Evolutionary conservation across 2,329 filamentous ascomycete species (phyloP).

Genomic region (Ceratocystis lukuohia): DNA sequence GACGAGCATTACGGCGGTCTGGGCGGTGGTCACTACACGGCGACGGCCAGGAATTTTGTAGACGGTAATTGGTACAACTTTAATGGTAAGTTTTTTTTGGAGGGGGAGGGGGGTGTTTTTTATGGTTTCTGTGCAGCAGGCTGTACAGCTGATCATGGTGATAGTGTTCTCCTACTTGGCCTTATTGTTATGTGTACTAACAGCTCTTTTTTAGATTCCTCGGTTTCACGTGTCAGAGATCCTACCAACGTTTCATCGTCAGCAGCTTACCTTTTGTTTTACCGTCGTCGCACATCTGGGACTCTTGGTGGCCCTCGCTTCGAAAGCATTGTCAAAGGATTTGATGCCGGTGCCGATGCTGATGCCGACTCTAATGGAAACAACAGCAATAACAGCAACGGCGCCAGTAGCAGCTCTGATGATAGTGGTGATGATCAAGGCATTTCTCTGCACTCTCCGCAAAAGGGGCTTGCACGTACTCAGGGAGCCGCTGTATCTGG

Average conservation of each 20-base stretch:
- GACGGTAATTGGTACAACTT: conserved; percentile 90
- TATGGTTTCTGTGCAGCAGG: not conserved
- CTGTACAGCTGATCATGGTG: not conserved
- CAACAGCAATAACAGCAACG: conserved; percentile 50
- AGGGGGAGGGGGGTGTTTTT: not conserved
- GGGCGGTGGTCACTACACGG: conserved; percentile 91
- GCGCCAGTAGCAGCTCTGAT: conserved; percentile 35
- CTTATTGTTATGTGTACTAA: not conserved
- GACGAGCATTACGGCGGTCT: conserved; percentile 93
- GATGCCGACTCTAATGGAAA: conserved; percentile 33
- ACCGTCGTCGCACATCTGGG: conserved; percentile 62
- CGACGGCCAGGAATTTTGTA: conserved; percentile 82
- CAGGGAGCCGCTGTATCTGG: not conserved
- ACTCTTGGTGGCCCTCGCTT: conserved; percentile 65
- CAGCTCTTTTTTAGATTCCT: conserved; percentile 48
- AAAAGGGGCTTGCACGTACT: not conserved
- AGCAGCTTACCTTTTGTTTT: conserved; percentile 88
- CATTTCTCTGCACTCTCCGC: conserved; percentile 40
- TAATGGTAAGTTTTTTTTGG: conserved; percentile 53
- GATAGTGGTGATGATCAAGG: conserved; percentile 52
- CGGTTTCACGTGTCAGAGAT: conserved; percentile 49
- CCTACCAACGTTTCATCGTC: conserved; percentile 52
- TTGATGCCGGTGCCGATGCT: conserved; percentile 34
- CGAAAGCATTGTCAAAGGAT: conserved; percentile 53
- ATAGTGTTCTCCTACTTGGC: not conserved